These are phyloP conservation scores for Penicillium alfredii DNA, from an alignment of 495 filamentous ascomycete genomes.

Conservation along the genomic window DNA sequence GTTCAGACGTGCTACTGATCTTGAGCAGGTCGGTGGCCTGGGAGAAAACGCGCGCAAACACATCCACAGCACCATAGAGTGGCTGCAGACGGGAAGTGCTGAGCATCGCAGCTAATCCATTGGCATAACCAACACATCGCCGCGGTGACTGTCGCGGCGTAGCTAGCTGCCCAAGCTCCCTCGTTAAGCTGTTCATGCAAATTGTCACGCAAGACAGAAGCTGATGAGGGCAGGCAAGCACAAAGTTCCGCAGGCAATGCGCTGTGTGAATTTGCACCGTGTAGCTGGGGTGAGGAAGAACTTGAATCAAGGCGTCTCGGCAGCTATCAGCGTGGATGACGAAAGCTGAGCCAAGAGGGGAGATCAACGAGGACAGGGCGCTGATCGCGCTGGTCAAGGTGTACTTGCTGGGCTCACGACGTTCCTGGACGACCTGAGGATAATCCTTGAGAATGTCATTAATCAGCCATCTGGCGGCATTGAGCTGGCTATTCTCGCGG, in stretches of 20 bases:
- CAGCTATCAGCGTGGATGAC: constrained; percentile 70
- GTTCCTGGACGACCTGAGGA: constrained; percentile 86
- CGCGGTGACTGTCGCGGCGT: constrained; percentile 73
- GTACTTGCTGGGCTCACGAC: constrained; percentile 84
- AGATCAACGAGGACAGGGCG: constrained; percentile 72
- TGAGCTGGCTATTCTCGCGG: constrained; percentile 79
- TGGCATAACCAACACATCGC: constrained; percentile 84
- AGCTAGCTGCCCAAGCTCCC: constrained; percentile 74
- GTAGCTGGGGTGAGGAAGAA: constrained; percentile 91
- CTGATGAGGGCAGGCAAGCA: constrained; percentile 85
- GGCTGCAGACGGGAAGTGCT: constrained; percentile 84
- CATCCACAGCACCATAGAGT: constrained; percentile 89
- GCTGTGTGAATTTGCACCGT: constrained; percentile 88
- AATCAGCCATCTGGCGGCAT: constrained; percentile 73
- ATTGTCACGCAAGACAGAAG: constrained; percentile 87
- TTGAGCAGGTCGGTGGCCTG: constrained; percentile 91
- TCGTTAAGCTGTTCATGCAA: constrained; percentile 89
- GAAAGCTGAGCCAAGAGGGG: constrained; percentile 74
- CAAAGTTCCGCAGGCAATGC: constrained; percentile 76
- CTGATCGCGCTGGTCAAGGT: constrained; percentile 73
- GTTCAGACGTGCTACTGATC: constrained; percentile 82
- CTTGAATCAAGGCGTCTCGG: constrained; percentile 82
- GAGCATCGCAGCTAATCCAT: constrained; percentile 86
- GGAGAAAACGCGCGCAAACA: constrained; percentile 84
- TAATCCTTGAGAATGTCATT: constrained; percentile 93